phyloP scores from a whole-genome alignment of 2,329 filamentous ascomycete species.

The Exophiala xenobiotica region DNA sequence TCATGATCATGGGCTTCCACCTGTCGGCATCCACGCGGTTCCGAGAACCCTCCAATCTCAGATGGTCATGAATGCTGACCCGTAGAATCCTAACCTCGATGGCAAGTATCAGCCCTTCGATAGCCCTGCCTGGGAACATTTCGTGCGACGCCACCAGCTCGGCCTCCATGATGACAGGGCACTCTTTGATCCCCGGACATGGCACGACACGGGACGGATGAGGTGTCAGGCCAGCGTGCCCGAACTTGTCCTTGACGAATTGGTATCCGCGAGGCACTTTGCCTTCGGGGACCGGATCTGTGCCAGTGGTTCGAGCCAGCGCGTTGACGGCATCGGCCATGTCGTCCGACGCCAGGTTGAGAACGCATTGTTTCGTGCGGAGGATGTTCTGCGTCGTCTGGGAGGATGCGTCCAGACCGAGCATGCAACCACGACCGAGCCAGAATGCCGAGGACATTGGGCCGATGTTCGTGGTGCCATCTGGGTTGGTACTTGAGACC shows the following conservation, averaged over 20 bases:
- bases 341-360: constrained; percentile 42
- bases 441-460: constrained; percentile 49
- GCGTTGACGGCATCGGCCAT: constrained; percentile 40
- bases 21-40: constrained; percentile 46
- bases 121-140: constrained; percentile 36
- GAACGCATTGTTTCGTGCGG: constrained; percentile 44
- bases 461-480: constrained; percentile 43
- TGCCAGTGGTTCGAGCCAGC: constrained; percentile 42
- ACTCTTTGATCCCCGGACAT: constrained; percentile 40
- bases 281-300: constrained; percentile 29
- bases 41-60: constrained; percentile 39
- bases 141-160: constrained; percentile 37
- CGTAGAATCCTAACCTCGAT: constrained; percentile 42
- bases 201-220: constrained; percentile 37
- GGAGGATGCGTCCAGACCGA: constrained; percentile 39
- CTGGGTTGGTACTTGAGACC: constrained; percentile 43
- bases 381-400: constrained; percentile 45
- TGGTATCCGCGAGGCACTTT: constrained; percentile 34
- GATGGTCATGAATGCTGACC: constrained; percentile 35
- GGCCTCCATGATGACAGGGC: constrained; percentile 47
- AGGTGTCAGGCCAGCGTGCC: constrained; percentile 35
- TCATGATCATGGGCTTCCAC: constrained; percentile 48
- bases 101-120: constrained; percentile 34
- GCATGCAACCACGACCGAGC: constrained; percentile 45
- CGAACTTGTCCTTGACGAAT: constrained; percentile 44